Base-by-base conservation (phyloP, 2,329 filamentous ascomycete genomes). In the Cadophora sp. region DNA sequence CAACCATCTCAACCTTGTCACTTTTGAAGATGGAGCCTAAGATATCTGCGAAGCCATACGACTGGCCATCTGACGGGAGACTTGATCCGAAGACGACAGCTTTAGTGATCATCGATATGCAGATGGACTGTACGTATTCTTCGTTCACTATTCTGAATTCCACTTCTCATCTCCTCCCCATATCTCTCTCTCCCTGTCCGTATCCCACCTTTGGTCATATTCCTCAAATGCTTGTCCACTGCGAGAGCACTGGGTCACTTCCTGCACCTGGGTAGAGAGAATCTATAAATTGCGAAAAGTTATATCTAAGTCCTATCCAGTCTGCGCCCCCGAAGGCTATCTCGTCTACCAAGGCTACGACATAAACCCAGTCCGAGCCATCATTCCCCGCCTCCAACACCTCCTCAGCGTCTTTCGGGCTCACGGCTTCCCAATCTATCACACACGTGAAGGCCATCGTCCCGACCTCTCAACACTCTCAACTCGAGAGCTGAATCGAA, bases 381-480 rank as follows among this genome's bases (percentile, higher is more conserved):
- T 87, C 34, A 83, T 86, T 24, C 83, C 82, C 0, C 77, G 75
- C 3, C 75, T 84, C 55, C 72, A 77, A 27, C 71, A 71, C 1
- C 79, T 85, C 11, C 80, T 87, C 1, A 71, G 74, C 4, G 71
- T 77, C 0, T 84, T 81, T 67, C 82, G 84, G 4, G 53, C 68
- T 0, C 72, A 79, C 19, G 76, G 77, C 1, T 81, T 82, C 51
- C 78, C 81, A 12, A 76, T 86, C 31, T 80, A 83, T 60, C 82
- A 85, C 75, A 86, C 85, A 6, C 79, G 85, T 9, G 84, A 86
- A 77, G 85, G 83, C 31, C 84, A 87, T 72, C 83, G 85, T 12
- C 77, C 85, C 0, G 83, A 88, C 72, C 80, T 89, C 5, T 85
- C 85, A 0, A 88, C 86, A 8, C 81, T 89, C 0, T 84, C 85